Base-by-base conservation (phyloP, 2,329 filamentous ascomycete genomes). In the Alternaria hordeiaustralica region DNA sequence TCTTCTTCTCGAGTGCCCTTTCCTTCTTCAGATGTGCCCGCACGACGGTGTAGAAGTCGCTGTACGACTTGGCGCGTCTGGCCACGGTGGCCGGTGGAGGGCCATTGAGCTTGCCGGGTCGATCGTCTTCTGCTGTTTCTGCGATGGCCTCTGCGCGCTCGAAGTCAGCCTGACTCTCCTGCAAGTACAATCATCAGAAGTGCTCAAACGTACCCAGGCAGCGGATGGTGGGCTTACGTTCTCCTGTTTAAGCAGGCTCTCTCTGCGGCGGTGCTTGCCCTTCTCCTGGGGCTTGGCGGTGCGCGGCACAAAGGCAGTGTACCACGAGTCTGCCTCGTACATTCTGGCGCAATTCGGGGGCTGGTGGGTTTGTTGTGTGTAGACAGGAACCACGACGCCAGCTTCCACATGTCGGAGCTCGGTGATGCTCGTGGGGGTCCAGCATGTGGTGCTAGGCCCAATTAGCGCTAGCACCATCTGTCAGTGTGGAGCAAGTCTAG, bases 321-420 rank as follows among this genome's bases (percentile, higher is more conserved):
- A 93, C 92, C 92, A 95, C 28, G 91, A 89, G 80, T 95, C 92
- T 62, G 68, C 71, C 80, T 95, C 92, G 79, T 92, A 92, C 91
- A 93, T 94, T 70, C 51, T 46, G 36, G 36, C 46, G 45, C 61
- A 41, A 30, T 51, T 46, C 7, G 43, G 28, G n/a, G 6, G 20
- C 23, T 41, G 53, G 30, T 50, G 45, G 26, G 30, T 18, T 30
- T 58, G 20, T 56, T 33, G 18, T 20, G 21, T 55, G 60, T 33
- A 45, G 55, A 46, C 55, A 33, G 60, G 23, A 50, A 36, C 20
- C 55, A 50, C 44, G 20, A 46, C 56, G 56, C 43, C 43, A 60
- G 56, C 50, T 60, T 36, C 49, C 51, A 59, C 50, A 60, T 54
- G 61, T 63, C 61, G 57, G 61, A 60, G 57, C 61, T 55, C 56